Evolutionary conservation across 208 protist species (phyloP).

Genomic region (Sergeia podlipaevii): DNA sequence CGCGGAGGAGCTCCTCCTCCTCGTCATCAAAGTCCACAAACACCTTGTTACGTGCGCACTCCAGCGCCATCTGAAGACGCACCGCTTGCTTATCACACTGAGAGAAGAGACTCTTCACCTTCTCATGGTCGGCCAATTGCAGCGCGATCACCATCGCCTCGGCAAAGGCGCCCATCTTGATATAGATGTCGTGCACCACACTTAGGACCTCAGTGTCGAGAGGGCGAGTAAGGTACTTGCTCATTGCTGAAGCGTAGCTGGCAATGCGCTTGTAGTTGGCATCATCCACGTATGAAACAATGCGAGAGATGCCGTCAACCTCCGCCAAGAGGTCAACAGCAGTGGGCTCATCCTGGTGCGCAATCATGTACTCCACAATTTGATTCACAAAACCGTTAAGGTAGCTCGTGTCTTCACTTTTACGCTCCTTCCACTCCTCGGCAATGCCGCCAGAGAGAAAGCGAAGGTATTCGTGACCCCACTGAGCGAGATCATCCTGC

Average conservation of each 20-base stretch:
- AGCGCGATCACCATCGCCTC: conserved; percentile 92
- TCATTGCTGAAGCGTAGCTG: conserved; percentile 92
- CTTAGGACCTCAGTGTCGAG: conserved; percentile 90
- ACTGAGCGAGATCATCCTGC: conserved; percentile 92
- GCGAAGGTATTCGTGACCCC: conserved; percentile 99
- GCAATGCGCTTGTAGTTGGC: conserved; percentile 95
- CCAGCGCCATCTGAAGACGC: conserved; percentile 93
- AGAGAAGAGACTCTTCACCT: conserved; percentile 79
- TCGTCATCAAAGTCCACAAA: conserved; percentile 86
- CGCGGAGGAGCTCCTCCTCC: conserved; percentile 84
- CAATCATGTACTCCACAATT: conserved; percentile 96
- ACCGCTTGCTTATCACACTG: conserved; percentile 56
- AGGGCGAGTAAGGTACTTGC: conserved; percentile 95
- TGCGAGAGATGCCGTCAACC: conserved; percentile 88
- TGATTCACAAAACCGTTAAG: conserved; percentile 90
- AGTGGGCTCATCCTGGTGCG: conserved; percentile 96
- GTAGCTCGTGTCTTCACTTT: conserved; percentile 65
- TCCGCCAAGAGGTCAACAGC: conserved; percentile 99
- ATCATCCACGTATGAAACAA: conserved; percentile 91
- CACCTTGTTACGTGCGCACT: conserved; percentile 87
- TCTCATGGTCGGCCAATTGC: conserved; percentile 74
- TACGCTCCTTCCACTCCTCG: conserved; percentile 88
- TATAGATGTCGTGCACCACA: conserved; percentile 93
- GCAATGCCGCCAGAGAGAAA: conserved; percentile 94
- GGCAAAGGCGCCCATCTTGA: conserved; percentile 85